A percentile compares a stretch with the other conserved stretches of the same genome.
These are phyloP conservation scores for Mesembryanthemum crystallinum DNA, from an alignment of 148 eudicot species.

Conservation along the genomic window DNA sequence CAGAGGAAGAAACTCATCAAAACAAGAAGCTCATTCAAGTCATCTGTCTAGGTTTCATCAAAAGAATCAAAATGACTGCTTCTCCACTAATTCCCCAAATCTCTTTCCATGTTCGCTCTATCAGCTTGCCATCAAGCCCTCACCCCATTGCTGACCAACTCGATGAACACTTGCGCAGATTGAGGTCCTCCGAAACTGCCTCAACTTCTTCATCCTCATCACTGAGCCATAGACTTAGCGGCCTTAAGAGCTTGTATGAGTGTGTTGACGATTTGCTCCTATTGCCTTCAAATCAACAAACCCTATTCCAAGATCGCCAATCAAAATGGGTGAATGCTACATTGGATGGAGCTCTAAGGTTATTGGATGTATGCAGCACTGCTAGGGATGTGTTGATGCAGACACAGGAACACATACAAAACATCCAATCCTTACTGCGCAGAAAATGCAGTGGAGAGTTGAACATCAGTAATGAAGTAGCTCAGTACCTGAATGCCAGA, in stretches of 20 bases:
- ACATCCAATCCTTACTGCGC: slow-evolving; percentile 32
- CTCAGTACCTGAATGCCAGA: slow-evolving; percentile 16
- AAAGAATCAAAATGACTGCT: slow-evolving; percentile 18
- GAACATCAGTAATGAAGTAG: slow-evolving; percentile 11
- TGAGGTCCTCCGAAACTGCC: slow-evolving; percentile 28
- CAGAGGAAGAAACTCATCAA: slow-evolving; percentile 7
- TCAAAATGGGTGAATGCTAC: slow-evolving; percentile 17
- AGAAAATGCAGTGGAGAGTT: slow-evolving; percentile 32
- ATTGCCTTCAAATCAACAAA: slow-evolving; percentile 22
- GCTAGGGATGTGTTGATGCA: slow-evolving; percentile 27
- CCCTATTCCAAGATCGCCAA: neutral
- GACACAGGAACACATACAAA: slow-evolving; percentile 27
- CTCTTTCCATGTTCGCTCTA: slow-evolving; percentile 29
- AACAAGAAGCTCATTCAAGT: neutral
- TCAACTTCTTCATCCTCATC: slow-evolving; percentile 29
- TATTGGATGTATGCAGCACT: slow-evolving; percentile 33
- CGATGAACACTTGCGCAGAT: slow-evolving; percentile 15
- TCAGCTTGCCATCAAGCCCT: slow-evolving; percentile 26
- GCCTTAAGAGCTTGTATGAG: slow-evolving; percentile 25
- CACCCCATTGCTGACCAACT: slow-evolving; percentile 14
- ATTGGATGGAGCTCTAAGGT: slow-evolving; percentile 35
- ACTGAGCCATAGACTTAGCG: slow-evolving; percentile 18
- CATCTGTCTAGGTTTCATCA: neutral
- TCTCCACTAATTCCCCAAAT: neutral
- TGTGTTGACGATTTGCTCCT: slow-evolving; percentile 39